Evolutionary conservation across 306 rosid species (phyloP), one percentile per base, ranked within the genome.

Genomic region (Lathyrus tuberosus): DNA sequence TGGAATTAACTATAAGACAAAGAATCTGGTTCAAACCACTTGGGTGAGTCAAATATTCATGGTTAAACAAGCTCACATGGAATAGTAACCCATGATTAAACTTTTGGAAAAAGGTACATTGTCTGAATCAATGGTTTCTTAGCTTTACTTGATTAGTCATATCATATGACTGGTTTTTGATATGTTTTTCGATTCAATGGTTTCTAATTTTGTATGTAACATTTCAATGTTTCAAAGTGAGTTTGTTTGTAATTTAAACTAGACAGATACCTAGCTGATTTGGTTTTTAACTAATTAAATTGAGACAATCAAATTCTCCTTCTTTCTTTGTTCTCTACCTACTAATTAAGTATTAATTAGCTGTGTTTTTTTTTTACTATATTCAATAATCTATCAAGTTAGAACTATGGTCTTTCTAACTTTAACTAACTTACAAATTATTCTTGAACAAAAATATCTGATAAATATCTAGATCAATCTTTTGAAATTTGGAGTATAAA

Each of bases 1-100:
- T 1, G 24, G 2, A 22, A 22, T 22, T 22, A 22, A 22, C 2
- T 22, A 1, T 22, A 24, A 79, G 64, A 71, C 74, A 40, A 62
- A 65, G 85, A 82, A 84, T 84, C 89, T 78, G 82, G 79, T 81
- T 77, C 85, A 75, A 56, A 41, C 57, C 41, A 65, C 30, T 2
- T 20, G 72, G 43, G 72, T 20, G 38, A 59, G 65, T 62, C 77
- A 74, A 61, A 43, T 56, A 73, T 67, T 79, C 62, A 68, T 47
- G 53, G 22, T 47, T 47, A 57, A 76, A 72, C 74, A 67, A 70
- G 46, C 60, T 72, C 79, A 74, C 70, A 69, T 73, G 78, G 73
- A 74, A 65, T 11, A 37, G 62, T 37, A 65, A 58, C 70, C 30
- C 58, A 67, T 62, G 16, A 56, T 59, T 58, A 57, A 48, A 52